These are phyloP conservation scores for Hypoxylon sp. DNA, from an alignment of 2,329 filamentous ascomycete species.

Conservation along the genomic window DNA sequence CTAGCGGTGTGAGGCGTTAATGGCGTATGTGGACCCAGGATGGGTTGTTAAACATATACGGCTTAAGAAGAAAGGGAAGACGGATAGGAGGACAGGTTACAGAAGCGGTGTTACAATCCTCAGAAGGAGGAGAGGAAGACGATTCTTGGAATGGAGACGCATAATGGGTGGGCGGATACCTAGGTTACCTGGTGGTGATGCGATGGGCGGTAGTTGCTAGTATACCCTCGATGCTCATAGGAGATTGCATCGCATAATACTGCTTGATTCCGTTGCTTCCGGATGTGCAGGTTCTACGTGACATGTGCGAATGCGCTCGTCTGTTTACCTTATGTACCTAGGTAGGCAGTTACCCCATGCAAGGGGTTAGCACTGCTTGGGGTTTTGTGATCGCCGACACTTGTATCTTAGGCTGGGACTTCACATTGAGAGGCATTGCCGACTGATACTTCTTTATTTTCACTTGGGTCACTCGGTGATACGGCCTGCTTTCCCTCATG, in stretches of 20 bases:
- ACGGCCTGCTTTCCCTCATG: neutral
- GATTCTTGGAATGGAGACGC: neutral
- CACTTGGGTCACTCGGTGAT: neutral
- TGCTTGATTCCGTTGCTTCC: constrained; percentile 7
- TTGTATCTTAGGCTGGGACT: neutral
- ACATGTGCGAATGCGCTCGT: neutral
- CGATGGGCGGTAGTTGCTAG: constrained; percentile 16
- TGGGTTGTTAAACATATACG: neutral
- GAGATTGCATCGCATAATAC: constrained; percentile 26
- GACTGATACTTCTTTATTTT: neutral
- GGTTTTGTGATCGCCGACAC: neutral
- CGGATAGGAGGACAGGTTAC: neutral
- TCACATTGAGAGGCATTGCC: neutral
- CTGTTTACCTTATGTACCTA: neutral
- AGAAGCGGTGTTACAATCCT: constrained; percentile 7
- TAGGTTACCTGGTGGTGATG: constrained; percentile 4
- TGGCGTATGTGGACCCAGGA: neutral
- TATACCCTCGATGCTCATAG: constrained; percentile 28
- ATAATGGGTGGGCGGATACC: neutral
- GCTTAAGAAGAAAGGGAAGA: neutral
- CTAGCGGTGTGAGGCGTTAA: constrained; percentile 58
- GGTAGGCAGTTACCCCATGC: neutral
- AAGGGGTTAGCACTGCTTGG: neutral
- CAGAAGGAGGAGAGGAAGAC: neutral
- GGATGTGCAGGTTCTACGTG: neutral